These are phyloP conservation scores for Panicum virgatum DNA, from an alignment of 202 grass and related monocot species.

Conservation along the genomic window DNA sequence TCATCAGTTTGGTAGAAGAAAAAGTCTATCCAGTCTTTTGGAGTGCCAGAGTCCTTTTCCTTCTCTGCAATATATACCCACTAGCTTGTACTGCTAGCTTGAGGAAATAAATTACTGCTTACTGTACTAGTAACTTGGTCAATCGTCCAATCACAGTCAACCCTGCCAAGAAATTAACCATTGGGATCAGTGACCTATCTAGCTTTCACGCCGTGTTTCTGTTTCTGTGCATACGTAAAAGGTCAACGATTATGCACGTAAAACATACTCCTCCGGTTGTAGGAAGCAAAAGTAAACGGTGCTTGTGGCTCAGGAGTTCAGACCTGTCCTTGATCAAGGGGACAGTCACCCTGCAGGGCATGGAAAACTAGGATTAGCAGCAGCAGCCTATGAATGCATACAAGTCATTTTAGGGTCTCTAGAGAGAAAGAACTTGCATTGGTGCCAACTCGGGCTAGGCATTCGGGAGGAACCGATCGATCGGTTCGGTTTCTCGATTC, in stretches of 20 bases:
- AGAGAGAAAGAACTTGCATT: constrained; percentile 39
- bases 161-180: constrained; percentile 37
- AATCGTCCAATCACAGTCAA: constrained; percentile 29
- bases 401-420: constrained; percentile 39
- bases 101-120: neutral
- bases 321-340: constrained; percentile 47
- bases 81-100: neutral
- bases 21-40: neutral
- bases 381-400: constrained; percentile 40
- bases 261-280: constrained; percentile 25
- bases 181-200: constrained; percentile 47
- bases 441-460: too few relatives aligned
- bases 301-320: constrained; percentile 44
- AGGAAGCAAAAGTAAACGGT: constrained; percentile 36
- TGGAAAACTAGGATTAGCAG: constrained; percentile 50
- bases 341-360: constrained; percentile 36
- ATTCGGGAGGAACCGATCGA: too few relatives aligned
- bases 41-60: constrained; percentile 11
- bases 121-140: constrained; percentile 29
- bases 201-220: constrained; percentile 42
- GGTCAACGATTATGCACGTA: constrained; percentile 40
- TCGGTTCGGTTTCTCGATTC: too few relatives aligned
- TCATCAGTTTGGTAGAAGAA: neutral
- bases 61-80: neutral
- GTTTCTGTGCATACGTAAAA: constrained; percentile 32